Evolutionary conservation across 1,284 basidiomycete genomes (phyloP).

Genomic region (Ganoderma meredithae): DNA sequence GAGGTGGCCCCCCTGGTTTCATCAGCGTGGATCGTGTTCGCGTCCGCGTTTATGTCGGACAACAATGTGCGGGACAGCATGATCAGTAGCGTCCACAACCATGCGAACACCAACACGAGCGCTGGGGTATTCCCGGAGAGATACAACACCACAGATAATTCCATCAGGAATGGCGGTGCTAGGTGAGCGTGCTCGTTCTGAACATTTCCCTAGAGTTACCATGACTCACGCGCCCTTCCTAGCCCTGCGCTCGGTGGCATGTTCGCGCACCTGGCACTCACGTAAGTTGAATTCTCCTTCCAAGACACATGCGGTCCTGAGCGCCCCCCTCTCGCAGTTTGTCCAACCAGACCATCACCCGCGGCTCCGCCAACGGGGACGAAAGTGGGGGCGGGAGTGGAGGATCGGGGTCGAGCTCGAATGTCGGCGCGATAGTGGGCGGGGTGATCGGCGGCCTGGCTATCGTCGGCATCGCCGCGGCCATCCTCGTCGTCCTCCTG

Average conservation of each 20-base stretch:
- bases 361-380: conserved; percentile 4
- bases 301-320: background rate
- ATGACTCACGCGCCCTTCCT: background rate
- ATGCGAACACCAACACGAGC: conserved; percentile 34
- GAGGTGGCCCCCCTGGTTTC: background rate
- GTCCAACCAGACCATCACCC: conserved; percentile 28
- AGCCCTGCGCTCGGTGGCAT: conserved; percentile 35
- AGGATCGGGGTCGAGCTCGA: background rate
- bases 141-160: conserved; percentile 30
- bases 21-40: conserved; percentile 38
- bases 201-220: background rate
- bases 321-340: conserved; percentile 19
- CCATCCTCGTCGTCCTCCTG: conserved; percentile 21
- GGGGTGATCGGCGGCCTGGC: conserved; percentile 31
- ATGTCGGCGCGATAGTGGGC: conserved; percentile 30
- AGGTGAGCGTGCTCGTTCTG: conserved; percentile 25
- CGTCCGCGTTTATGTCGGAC: conserved; percentile 36
- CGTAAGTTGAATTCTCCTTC: conserved; percentile 22
- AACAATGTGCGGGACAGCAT: conserved; percentile 31
- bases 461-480: conserved; percentile 14
- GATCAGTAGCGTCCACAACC: conserved; percentile 34
- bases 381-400: background rate
- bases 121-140: conserved; percentile 30
- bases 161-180: conserved; percentile 19
- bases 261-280: conserved; percentile 36